Percentiles rank a stretch among this genome's conserved stretches.
These are phyloP conservation scores for Leptomonas seymouri DNA, from an alignment of 208 protist species.

Conservation along the genomic window DNA sequence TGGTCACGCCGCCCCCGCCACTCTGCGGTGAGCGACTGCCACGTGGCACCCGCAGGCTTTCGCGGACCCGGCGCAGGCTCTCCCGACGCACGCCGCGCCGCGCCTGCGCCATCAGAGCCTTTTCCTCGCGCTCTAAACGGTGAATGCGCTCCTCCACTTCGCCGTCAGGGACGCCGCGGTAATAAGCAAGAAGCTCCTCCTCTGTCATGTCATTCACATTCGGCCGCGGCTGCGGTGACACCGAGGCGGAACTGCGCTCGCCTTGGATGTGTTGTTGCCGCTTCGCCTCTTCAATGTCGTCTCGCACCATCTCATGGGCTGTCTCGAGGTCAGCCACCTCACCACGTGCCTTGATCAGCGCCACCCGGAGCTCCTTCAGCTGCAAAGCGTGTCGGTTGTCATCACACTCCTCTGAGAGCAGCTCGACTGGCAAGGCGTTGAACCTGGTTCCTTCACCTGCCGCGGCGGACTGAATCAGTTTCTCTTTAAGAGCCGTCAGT, in stretches of 20 bases:
- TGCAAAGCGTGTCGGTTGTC: constrained; percentile 9
- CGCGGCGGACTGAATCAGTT: constrained; percentile 13
- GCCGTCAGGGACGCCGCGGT: constrained; percentile 38
- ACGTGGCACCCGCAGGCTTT: constrained; percentile 45
- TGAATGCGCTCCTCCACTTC: constrained; percentile 66
- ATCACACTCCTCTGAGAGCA: constrained; percentile 9
- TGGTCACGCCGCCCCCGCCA: constrained; percentile 21
- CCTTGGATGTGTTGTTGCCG: constrained; percentile 24
- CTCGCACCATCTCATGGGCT: constrained; percentile 78
- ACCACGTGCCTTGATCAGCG: constrained; percentile 37
- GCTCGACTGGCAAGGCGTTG: constrained; percentile 5
- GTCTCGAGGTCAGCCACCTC: constrained; percentile 71
- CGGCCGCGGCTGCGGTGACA: constrained; percentile 48
- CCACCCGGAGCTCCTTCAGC: constrained; percentile 43
- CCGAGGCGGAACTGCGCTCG: constrained; percentile 19
- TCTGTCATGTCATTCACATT: constrained; percentile 31
- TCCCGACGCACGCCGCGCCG: constrained; percentile 55
- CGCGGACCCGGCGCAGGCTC: constrained; percentile 69
- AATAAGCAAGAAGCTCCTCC: constrained; percentile 26
- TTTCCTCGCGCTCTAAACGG: constrained; percentile 67
- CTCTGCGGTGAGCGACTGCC: constrained; percentile 22
- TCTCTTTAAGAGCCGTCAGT: constrained; percentile 22
- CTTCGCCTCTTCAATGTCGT: constrained; percentile 55
- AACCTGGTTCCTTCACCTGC: background rate
- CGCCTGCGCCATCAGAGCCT: constrained; percentile 54